Evolutionary conservation across 305 asterid species (phyloP).

Genomic region (Rubia tinctorum): DNA sequence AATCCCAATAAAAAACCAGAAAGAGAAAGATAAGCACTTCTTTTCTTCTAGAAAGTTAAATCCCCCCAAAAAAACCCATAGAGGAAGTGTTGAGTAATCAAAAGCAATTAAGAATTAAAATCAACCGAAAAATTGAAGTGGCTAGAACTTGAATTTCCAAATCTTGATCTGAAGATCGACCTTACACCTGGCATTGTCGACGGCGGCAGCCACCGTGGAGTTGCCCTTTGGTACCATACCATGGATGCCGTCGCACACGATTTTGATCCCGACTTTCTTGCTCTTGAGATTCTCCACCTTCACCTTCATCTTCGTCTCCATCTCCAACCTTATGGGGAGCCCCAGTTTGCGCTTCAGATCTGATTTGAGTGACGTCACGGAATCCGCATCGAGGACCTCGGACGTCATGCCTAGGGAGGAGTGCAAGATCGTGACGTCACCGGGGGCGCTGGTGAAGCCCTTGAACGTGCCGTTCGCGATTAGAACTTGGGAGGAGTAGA

Average conservation of each 20-base stretch:
- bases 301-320: slow-evolving; percentile 64
- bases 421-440: slow-evolving; percentile 44
- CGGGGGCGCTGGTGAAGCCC: slow-evolving; percentile 42
- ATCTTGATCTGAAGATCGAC: slow-evolving; percentile 85
- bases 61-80: background rate
- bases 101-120: background rate
- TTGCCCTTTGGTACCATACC: slow-evolving; percentile 62
- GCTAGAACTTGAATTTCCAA: slow-evolving; percentile 71
- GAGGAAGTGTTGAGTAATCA: background rate
- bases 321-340: slow-evolving; percentile 46
- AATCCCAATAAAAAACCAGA: background rate
- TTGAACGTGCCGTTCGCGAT: slow-evolving; percentile 46
- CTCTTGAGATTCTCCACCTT: slow-evolving; percentile 67
- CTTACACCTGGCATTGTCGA: slow-evolving; percentile 56
- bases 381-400: slow-evolving; percentile 49
- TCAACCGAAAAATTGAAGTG: background rate
- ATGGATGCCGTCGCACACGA: slow-evolving; percentile 60
- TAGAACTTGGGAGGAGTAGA: slow-evolving; percentile 31
- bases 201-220: slow-evolving; percentile 45
- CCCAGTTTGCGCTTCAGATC: slow-evolving; percentile 62
- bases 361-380: slow-evolving; percentile 40
- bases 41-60: slow-evolving; percentile 3
- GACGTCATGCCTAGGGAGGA: slow-evolving; percentile 34
- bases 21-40: background rate
- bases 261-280: slow-evolving; percentile 71